phyloP scores from a whole-genome alignment of 2,329 filamentous ascomycete species.

The Intubia oerlemansii region DNA sequence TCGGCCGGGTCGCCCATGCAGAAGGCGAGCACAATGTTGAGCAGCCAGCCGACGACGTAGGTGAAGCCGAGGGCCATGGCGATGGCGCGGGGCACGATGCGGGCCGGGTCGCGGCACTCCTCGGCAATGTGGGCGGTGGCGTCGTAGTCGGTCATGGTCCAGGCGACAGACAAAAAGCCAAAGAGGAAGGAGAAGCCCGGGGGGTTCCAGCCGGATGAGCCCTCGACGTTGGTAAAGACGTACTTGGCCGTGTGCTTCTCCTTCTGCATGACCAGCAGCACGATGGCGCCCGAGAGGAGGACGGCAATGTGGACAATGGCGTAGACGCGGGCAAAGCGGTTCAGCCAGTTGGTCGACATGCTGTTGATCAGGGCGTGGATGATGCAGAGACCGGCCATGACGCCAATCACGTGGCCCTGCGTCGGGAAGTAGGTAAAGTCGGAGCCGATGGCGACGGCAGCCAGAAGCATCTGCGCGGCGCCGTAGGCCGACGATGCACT shows the following conservation, averaged over 20 bases:
- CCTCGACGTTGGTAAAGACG: slow-evolving; percentile 31
- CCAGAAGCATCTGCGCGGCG: slow-evolving; percentile 31
- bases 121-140: slow-evolving; percentile 22
- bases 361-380: slow-evolving; percentile 31
- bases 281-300: slow-evolving; percentile 26
- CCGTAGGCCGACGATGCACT: slow-evolving; percentile 36
- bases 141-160: slow-evolving; percentile 33
- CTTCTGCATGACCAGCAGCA: slow-evolving; percentile 25
- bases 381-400: slow-evolving; percentile 31
- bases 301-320: slow-evolving; percentile 33
- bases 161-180: slow-evolving; percentile 35
- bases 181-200: slow-evolving; percentile 35
- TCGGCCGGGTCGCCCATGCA: slow-evolving; percentile 28
- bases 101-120: slow-evolving; percentile 17
- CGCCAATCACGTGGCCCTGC: slow-evolving; percentile 23
- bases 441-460: slow-evolving; percentile 27
- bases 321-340: slow-evolving; percentile 33
- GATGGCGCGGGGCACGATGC: slow-evolving; percentile 27
- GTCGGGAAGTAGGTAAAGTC: slow-evolving; percentile 25
- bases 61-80: slow-evolving; percentile 32
- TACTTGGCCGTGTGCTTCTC: slow-evolving; percentile 28
- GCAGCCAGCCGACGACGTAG: slow-evolving; percentile 31
- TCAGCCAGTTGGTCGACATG: slow-evolving; percentile 33
- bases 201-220: slow-evolving; percentile 29
- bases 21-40: slow-evolving; percentile 36